Conservation (phyloP, 2,329 filamentous ascomycete species). For the Paraphaeosphaeria minitans region DNA sequence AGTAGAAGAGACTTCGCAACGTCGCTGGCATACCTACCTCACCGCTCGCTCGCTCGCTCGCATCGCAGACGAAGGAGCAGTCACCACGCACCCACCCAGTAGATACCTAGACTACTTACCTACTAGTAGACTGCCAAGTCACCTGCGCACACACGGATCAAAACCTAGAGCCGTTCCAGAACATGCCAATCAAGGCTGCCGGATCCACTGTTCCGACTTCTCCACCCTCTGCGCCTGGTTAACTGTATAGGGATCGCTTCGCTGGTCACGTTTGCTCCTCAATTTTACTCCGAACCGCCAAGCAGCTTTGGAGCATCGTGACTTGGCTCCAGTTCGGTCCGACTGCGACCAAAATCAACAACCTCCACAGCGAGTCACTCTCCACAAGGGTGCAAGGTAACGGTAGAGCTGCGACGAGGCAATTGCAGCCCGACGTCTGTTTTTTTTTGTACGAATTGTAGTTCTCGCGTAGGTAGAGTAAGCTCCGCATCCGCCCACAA, state of each 20-base stretch:
- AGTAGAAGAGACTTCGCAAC: neutral
- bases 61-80: constrained; percentile 7
- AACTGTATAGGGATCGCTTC: constrained; percentile 3
- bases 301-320: neutral
- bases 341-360: neutral
- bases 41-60: neutral
- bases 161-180: neutral
- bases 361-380: neutral
- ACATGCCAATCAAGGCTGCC: neutral
- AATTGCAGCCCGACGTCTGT: neutral
- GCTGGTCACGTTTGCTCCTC: constrained; percentile 5
- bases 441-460: neutral
- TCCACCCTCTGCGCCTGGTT: neutral
- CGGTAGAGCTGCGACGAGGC: neutral
- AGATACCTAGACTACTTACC: too few relatives aligned
- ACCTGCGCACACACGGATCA: neutral
- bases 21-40: neutral
- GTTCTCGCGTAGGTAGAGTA: too few relatives aligned
- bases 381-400: neutral
- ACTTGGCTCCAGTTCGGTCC: neutral
- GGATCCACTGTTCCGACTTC: neutral
- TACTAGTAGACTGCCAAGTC: too few relatives aligned
- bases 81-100: constrained; percentile 2
- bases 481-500: neutral
- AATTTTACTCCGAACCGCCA: neutral